A percentile compares a stretch with the other conserved stretches of the same genome.
phyloP scores from a whole-genome alignment of 2,329 filamentous ascomycete species.

The Ceratocystiopsis minuta region DNA sequence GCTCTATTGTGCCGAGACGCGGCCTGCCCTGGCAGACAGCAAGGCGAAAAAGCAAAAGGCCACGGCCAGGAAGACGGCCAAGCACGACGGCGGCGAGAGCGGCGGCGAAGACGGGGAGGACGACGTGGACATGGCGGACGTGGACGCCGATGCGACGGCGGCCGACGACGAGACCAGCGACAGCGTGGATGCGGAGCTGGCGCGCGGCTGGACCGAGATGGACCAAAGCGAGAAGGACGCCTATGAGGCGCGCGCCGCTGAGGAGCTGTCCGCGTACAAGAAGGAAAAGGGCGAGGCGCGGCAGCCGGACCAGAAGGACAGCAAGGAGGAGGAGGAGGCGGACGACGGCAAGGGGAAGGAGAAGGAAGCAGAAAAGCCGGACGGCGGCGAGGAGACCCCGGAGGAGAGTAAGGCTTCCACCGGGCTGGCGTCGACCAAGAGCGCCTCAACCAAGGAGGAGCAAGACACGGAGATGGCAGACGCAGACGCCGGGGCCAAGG shows the following conservation, averaged over 20 bases:
- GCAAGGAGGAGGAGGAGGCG: slow-evolving; percentile 1
- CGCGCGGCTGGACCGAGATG: slow-evolving; percentile 36
- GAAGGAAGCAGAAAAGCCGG: slow-evolving; percentile 4
- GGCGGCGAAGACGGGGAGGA: too few species aligned
- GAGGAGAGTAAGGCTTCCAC: too few species aligned
- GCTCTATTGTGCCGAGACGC: slow-evolving; percentile 33
- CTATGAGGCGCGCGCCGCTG: slow-evolving; percentile 25
- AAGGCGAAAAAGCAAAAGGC: slow-evolving; percentile 24
- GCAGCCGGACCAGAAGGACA: slow-evolving; percentile 6
- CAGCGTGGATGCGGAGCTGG: slow-evolving; percentile 35
- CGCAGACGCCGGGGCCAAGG: slow-evolving; percentile 19
- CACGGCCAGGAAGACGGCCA: slow-evolving; percentile 12
- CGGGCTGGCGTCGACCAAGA: too few species aligned
- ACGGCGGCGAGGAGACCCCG: too few species aligned
- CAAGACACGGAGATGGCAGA: slow-evolving; percentile 32
- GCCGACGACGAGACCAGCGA: neutral
- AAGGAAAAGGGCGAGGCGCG: slow-evolving; percentile 21
- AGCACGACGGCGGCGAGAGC: slow-evolving; percentile 6
- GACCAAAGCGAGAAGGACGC: slow-evolving; percentile 29
- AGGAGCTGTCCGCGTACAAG: slow-evolving; percentile 22
- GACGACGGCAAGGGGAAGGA: slow-evolving; percentile 3
- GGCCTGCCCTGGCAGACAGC: slow-evolving; percentile 24
- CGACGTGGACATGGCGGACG: slow-evolving; percentile 23
- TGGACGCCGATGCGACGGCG: slow-evolving; percentile 10
- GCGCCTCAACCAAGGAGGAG: too few species aligned